Conservation (phyloP, 768 basidiomycete genomes). For the Trametes coccinea region DNA sequence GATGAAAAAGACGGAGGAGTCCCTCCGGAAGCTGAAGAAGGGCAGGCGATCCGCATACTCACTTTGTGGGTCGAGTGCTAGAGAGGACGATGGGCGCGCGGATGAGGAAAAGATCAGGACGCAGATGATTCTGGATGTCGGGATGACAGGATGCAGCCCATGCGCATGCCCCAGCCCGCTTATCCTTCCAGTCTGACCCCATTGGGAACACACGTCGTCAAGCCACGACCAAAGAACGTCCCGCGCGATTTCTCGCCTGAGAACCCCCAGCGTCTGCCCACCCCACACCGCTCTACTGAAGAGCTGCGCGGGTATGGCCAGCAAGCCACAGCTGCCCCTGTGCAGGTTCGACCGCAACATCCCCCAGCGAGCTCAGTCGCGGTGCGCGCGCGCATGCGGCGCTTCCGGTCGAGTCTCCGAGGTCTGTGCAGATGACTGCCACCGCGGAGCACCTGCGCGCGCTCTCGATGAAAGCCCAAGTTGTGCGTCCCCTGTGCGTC, state of each 20-base stretch:
- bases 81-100: conserved; percentile 63
- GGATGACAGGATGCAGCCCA: too few relatives aligned
- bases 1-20: conserved; percentile 93
- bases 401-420: background rate
- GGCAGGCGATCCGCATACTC: conserved; percentile 80
- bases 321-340: too few relatives aligned
- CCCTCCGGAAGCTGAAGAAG: conserved; percentile 82
- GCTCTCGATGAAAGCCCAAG: conserved; percentile 6
- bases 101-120: conserved; percentile 87
- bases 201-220: background rate
- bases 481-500: conserved; percentile 7
- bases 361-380: background rate
- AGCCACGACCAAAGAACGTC: conserved; percentile 10
- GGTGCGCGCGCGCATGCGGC: background rate
- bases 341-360: too few relatives aligned
- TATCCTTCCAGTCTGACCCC: too few relatives aligned
- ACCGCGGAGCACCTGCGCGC: conserved; percentile 1
- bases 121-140: conserved; percentile 88
- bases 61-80: conserved; percentile 62
- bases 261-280: conserved; percentile 16
- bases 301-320: background rate
- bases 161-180: too few relatives aligned
- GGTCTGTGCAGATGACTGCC: background rate
- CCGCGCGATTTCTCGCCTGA: conserved; percentile 15
- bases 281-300: conserved; percentile 4